Evolutionary conservation across 148 eudicot species (phyloP), one percentile per base, ranked within the genome.

Genomic region (Cornus controversa): DNA sequence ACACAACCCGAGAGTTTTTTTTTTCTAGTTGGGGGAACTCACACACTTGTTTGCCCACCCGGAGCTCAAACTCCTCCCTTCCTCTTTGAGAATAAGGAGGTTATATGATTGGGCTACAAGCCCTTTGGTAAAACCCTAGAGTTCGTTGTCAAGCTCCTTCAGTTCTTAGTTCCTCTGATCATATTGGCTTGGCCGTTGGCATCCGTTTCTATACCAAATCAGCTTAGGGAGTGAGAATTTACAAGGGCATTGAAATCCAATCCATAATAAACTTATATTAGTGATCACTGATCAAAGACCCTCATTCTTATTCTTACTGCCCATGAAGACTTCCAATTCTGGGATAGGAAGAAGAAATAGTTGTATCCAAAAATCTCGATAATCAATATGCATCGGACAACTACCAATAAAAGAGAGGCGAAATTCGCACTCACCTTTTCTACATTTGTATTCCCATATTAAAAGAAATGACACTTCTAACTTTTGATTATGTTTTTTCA

Each of bases 141-240:
- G 67, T 86, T 86, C 78, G 50, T 80, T 70, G 77, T 86, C 67
- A 90, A 80, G 82, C 69, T 90, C 71, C 88, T 90, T 78, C 93
- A 83, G 80, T 90, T 88, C 87, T 85, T 90, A 2, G 91, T 90
- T 66, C 93, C 93, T 11, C 84, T 90, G 70, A 67, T 85, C 24
- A 90, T 90, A 25, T 79, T 90, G 93, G 87, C 16, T 60, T 88
- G 22, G 93, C 90, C 73, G 73, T 90, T 37, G 91, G 79, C 53
- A 58, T 90, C 75, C 91, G 89, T 71, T 80, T 85, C 82, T 90
- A 90, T 79, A 83, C 88, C 78, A 86, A 86, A 83, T 77, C 90
- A 5, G 75, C 83, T 10, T 85, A 82, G 83, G 10, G 24, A 70
- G 64, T 42, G 27, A 23, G 34, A 26, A 6, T 45, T 0, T 58